These are phyloP conservation scores for Lipomyces yarrowii DNA, from an alignment of 1,139 yeast genomes.

Conservation along the genomic window DNA sequence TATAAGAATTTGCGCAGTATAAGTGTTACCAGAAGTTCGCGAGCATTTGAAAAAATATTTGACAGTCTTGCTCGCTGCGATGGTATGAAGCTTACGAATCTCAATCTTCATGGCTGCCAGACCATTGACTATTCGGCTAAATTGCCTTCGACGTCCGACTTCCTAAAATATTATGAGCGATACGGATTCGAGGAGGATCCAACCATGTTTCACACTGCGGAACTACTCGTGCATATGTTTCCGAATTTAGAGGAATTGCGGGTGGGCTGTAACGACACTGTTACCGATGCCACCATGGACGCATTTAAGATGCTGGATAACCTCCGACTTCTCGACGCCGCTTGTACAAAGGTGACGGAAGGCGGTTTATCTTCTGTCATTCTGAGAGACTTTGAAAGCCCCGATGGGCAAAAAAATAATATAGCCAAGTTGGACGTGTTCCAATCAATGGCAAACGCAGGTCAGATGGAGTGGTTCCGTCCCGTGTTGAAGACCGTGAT, in stretches of 20 bases:
- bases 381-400: not conserved
- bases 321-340: conserved; percentile 2
- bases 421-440: not conserved
- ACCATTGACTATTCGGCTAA: conserved; percentile 8
- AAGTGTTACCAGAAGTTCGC: conserved; percentile 6
- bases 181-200: conserved; percentile 17
- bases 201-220: not conserved
- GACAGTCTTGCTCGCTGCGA: conserved; percentile 21
- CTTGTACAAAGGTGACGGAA: conserved; percentile 2
- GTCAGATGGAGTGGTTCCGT: not conserved
- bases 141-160: conserved; percentile 13
- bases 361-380: not conserved
- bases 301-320: conserved; percentile 13
- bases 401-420: not conserved
- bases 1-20: conserved; percentile 7
- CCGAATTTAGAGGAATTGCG: conserved; percentile 12
- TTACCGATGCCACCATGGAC: conserved; percentile 11
- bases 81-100: conserved; percentile 3
- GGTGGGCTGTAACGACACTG: conserved; percentile 15
- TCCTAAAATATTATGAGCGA: conserved; percentile 3
- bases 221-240: conserved; percentile 15
- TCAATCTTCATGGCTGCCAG: conserved; percentile 19
- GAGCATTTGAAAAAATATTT: conserved; percentile 5
- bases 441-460: not conserved
- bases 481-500: not conserved